phyloP scores from a whole-genome alignment of 2,329 filamentous ascomycete genomes.

The Davidsoniella eucalypti region DNA sequence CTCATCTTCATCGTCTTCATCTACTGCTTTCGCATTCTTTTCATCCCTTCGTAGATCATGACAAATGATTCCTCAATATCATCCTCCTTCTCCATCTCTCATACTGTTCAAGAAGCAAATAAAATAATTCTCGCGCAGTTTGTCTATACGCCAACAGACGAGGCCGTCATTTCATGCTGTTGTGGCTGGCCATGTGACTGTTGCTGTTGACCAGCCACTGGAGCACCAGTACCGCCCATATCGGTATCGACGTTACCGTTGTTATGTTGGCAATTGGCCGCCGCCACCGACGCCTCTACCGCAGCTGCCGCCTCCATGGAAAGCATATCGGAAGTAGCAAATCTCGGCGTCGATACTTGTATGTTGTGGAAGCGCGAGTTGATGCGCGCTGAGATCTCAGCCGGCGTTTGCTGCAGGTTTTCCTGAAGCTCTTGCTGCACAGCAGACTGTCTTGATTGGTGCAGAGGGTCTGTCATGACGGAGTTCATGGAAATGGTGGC shows the following conservation, averaged over 20 bases:
- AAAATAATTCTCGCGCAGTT: neutral
- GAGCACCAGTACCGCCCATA: neutral
- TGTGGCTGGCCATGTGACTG: neutral
- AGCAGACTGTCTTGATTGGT: neutral
- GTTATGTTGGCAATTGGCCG: neutral
- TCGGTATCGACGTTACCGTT: neutral
- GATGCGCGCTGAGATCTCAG: constrained; percentile 10
- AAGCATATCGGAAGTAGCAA: constrained; percentile 1
- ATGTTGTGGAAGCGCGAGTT: constrained; percentile 10
- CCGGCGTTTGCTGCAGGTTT: constrained; percentile 7
- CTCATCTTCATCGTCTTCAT: neutral
- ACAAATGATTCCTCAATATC: no score
- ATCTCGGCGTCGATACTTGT: neutral
- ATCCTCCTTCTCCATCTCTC: no score
- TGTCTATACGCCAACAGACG: neutral
- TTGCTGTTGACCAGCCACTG: neutral
- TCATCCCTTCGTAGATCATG: no score
- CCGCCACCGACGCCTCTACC: neutral
- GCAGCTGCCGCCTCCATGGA: neutral
- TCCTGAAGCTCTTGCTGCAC: constrained; percentile 9
- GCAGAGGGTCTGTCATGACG: neutral
- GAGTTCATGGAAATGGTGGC: constrained; percentile 5
- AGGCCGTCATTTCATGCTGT: neutral
- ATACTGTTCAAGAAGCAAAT: neutral
- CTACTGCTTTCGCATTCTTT: no score